Conservation (phyloP, 768 basidiomycete genomes). For the Mycena chlorophos region DNA sequence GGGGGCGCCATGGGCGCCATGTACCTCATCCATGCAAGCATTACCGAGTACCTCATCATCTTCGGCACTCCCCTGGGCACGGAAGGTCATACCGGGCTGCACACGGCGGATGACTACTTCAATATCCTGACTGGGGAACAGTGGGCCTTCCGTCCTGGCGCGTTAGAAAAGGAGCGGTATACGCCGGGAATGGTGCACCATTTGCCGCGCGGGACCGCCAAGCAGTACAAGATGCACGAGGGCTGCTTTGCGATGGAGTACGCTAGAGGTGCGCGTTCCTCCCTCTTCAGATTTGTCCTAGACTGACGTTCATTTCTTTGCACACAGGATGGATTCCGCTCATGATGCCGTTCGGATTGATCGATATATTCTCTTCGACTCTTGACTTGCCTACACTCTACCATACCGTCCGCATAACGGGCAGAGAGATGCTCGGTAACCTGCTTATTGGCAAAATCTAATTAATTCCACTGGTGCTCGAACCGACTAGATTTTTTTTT, state of each 20-base stretch:
- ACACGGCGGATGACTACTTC: constrained; percentile 98
- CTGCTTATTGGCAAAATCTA: constrained; percentile 86
- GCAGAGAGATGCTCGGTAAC: constrained; percentile 80
- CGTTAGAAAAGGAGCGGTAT: constrained; percentile 84
- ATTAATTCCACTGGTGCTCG: no score
- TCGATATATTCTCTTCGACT: constrained; percentile 84
- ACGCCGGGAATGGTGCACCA: constrained; percentile 81
- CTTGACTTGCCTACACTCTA: constrained; percentile 84
- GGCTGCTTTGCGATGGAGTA: constrained; percentile 97
- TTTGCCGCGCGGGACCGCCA: constrained; percentile 77
- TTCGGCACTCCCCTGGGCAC: constrained; percentile 97
- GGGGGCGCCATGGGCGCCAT: constrained; percentile 98
- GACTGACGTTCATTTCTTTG: neutral
- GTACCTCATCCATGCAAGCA: constrained; percentile 95
- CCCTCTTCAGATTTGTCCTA: neutral
- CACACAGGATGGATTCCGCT: constrained; percentile 91
- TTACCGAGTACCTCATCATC: constrained; percentile 96
- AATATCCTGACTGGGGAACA: constrained; percentile 93
- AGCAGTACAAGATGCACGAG: constrained; percentile 98
- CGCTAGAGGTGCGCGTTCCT: constrained; percentile 67
- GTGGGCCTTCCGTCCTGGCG: constrained; percentile 86
- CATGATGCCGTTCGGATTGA: constrained; percentile 94
- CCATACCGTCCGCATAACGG: constrained; percentile 75
- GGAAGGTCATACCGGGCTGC: constrained; percentile 92
- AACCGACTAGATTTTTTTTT: no score